Evolutionary conservation across 768 basidiomycete species (phyloP).

Genomic region (Lepiota subincarnata): DNA sequence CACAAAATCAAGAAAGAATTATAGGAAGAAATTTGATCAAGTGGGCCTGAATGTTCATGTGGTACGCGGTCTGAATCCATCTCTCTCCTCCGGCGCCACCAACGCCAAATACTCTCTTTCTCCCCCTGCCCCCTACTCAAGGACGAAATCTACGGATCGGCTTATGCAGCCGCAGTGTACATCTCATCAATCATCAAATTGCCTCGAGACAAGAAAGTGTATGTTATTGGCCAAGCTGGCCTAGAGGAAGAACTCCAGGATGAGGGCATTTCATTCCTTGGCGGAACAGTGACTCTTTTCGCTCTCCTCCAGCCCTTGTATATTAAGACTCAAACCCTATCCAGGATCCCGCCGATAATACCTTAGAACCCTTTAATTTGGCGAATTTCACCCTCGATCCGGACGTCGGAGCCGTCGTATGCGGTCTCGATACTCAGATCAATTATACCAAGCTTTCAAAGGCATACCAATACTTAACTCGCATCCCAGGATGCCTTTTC

Average conservation of each 20-base stretch:
- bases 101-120: background rate
- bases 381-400: constrained; percentile 71
- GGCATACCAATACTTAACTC: constrained; percentile 84
- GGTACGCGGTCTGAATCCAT: constrained; percentile 44
- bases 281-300: constrained; percentile 67
- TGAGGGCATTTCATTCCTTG: constrained; percentile 76
- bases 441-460: constrained; percentile 95
- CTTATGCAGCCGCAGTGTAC: constrained; percentile 68
- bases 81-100: background rate
- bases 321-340: constrained; percentile 2
- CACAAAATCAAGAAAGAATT: constrained; percentile 82
- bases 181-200: constrained; percentile 86
- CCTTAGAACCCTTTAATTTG: constrained; percentile 64
- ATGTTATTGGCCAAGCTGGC: constrained; percentile 89
- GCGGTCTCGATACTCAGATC: constrained; percentile 80
- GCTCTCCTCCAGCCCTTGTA: background rate
- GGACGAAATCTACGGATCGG: constrained; percentile 98
- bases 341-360: constrained; percentile 84
- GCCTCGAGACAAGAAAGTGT: constrained; percentile 89
- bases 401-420: constrained; percentile 87
- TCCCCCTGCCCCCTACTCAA: constrained; percentile 27
- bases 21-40: constrained; percentile 89
- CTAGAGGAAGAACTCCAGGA: constrained; percentile 90
- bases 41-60: constrained; percentile 81
- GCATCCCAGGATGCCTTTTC: constrained; percentile 78